Evolutionary conservation across 306 rosid genomes (phyloP).

Genomic region (Delonix regia): DNA sequence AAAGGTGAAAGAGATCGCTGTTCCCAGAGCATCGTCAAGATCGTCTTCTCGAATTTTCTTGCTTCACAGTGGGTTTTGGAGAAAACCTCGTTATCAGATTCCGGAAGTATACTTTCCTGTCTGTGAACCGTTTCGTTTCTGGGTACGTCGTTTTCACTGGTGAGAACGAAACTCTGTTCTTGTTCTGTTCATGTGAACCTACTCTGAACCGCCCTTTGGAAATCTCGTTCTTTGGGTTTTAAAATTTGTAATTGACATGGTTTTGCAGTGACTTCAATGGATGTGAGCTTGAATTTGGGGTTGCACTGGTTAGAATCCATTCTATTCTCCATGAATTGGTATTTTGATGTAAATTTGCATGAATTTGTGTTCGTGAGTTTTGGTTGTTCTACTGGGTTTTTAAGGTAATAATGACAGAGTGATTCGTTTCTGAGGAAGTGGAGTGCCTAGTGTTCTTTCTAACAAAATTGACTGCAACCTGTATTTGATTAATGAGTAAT

Average conservation of each 20-base stretch:
- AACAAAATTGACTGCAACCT: neutral
- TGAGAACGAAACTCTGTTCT: neutral
- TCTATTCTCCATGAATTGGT: neutral
- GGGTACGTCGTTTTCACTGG: conserved; percentile 11
- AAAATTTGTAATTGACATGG: neutral
- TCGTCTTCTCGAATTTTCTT: conserved; percentile 19
- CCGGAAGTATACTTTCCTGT: neutral
- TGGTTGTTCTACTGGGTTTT: conserved; percentile 11
- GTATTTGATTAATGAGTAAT: neutral
- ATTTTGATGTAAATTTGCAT: neutral
- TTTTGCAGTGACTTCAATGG: neutral
- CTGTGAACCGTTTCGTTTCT: neutral
- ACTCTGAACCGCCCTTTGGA: neutral
- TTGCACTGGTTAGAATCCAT: neutral
- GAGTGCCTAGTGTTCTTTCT: neutral
- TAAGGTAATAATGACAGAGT: neutral
- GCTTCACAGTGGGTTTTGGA: neutral
- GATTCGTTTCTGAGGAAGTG: neutral
- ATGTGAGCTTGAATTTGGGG: neutral
- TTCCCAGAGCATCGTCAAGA: neutral
- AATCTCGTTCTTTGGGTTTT: neutral
- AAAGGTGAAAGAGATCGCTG: neutral
- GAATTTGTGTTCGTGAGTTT: conserved; percentile 30
- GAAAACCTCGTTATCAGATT: neutral
- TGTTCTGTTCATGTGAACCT: neutral